phyloP scores from a whole-genome alignment of 1,284 basidiomycete genomes.

The Cutaneotrichosporon daszewskae region DNA sequence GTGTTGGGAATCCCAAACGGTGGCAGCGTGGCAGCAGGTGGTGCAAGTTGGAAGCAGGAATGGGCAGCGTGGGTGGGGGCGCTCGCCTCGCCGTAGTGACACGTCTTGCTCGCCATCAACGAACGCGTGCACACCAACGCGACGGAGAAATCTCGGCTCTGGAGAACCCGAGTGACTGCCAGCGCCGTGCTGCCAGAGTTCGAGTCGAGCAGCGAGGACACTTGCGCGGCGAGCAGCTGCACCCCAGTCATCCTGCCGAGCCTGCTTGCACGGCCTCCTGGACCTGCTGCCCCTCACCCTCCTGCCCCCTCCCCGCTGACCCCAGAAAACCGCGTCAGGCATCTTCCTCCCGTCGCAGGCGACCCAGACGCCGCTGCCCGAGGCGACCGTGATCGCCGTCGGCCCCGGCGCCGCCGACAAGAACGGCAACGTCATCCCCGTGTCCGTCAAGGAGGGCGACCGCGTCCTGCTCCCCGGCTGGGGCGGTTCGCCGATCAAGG shows the following conservation, averaged over 20 bases:
- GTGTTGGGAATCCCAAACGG: conserved; percentile 42
- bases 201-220: too few species aligned
- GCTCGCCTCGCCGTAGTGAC: too few species aligned
- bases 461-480: conserved; percentile 89
- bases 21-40: too few species aligned
- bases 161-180: too few species aligned
- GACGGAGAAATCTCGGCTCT: too few species aligned
- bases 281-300: not conserved
- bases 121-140: too few species aligned
- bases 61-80: too few species aligned
- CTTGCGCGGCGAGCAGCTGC: too few species aligned
- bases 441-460: conserved; percentile 80
- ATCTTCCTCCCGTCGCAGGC: conserved; percentile 89
- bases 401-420: conserved; percentile 88
- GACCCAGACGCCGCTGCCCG: conserved; percentile 77
- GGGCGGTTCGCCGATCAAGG: conserved; percentile 93
- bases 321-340: conserved; percentile 86
- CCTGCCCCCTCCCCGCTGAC: conserved; percentile 4
- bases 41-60: too few species aligned
- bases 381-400: conserved; percentile 92
- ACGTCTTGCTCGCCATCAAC: too few species aligned
- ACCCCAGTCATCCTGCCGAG: not conserved
- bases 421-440: conserved; percentile 72
- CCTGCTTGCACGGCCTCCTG: not conserved
- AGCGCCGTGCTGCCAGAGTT: too few species aligned